Percentiles rank a stretch among this genome's conserved stretches.
Conservation (phyloP, 768 basidiomycete genomes). For the Mycena haematopus region DNA sequence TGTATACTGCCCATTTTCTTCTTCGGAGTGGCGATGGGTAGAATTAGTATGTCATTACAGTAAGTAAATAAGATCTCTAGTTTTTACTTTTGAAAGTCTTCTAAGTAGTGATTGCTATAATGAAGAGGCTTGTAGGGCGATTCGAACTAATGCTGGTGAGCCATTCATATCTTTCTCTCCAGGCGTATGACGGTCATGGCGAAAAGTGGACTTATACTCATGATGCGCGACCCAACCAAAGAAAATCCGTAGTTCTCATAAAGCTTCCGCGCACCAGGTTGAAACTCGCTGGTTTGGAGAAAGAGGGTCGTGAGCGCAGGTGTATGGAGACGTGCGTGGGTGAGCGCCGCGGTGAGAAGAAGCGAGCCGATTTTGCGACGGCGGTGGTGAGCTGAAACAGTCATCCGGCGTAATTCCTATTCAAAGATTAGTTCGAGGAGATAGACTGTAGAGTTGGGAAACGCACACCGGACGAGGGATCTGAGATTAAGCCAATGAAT, state of each 20-base stretch:
- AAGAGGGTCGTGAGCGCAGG: conserved; percentile 20
- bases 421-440: no score
- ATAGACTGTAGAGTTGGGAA: no score
- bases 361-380: conserved; percentile 28
- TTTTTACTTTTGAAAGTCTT: no score
- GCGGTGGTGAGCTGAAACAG: conserved; percentile 27
- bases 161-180: background rate
- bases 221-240: background rate
- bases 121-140: no score
- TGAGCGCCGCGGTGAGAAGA: conserved; percentile 17
- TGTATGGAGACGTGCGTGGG: background rate
- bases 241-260: background rate
- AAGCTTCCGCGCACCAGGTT: conserved; percentile 21
- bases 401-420: conserved; percentile 32
- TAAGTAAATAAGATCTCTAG: no score
- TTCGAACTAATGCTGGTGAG: no score
- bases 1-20: no score
- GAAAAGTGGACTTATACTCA: background rate
- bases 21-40: no score
- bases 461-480: conserved; percentile 9
- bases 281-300: conserved; percentile 27
- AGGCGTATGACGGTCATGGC: background rate
- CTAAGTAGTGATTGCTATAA: no score
- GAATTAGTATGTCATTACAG: no score
- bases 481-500: background rate